Percentiles rank a stretch among this genome's conserved stretches.
Evolutionary conservation across 2,329 filamentous ascomycete genomes (phyloP).

Genomic region (Sporothrix brunneoviolacea): DNA sequence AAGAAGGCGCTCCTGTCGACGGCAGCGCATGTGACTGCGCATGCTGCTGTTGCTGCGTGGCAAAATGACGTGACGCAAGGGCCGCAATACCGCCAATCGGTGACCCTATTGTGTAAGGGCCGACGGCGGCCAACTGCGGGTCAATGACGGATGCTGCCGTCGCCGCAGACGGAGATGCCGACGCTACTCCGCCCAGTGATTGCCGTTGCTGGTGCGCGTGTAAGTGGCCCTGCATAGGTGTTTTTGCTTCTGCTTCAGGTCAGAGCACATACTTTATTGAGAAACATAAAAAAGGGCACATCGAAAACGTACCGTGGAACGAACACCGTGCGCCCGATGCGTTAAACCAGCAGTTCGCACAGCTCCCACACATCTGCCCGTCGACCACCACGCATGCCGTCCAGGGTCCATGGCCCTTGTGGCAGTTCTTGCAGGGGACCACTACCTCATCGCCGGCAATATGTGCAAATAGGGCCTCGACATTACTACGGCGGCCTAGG

Average conservation of each 20-base stretch:
- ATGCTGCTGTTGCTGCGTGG: background rate
- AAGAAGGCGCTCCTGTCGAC: background rate
- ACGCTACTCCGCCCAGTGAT: constrained; percentile 24
- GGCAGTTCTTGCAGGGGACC: constrained; percentile 52
- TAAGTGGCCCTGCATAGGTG: constrained; percentile 35
- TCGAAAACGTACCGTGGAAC: constrained; percentile 46
- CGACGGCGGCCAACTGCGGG: constrained; percentile 13
- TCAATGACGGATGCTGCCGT: background rate
- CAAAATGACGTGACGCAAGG: no score
- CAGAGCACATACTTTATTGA: no score
- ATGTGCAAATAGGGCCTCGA: constrained; percentile 52
- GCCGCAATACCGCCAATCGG: no score
- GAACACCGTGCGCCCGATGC: constrained; percentile 53
- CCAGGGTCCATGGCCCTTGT: constrained; percentile 55
- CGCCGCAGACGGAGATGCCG: constrained; percentile 6
- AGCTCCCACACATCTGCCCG: constrained; percentile 55
- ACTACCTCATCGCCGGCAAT: constrained; percentile 44
- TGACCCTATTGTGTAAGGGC: background rate
- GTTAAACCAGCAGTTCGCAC: constrained; percentile 59
- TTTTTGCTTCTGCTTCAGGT: constrained; percentile 18
- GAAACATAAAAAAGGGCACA: background rate
- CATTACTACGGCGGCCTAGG: constrained; percentile 51
- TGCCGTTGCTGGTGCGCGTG: constrained; percentile 28
- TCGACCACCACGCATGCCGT: constrained; percentile 51
- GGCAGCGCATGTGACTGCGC: constrained; percentile 5